Evolutionary conservation across 306 rosid genomes (phyloP).

Genomic region (Citrullus colocynthis): DNA sequence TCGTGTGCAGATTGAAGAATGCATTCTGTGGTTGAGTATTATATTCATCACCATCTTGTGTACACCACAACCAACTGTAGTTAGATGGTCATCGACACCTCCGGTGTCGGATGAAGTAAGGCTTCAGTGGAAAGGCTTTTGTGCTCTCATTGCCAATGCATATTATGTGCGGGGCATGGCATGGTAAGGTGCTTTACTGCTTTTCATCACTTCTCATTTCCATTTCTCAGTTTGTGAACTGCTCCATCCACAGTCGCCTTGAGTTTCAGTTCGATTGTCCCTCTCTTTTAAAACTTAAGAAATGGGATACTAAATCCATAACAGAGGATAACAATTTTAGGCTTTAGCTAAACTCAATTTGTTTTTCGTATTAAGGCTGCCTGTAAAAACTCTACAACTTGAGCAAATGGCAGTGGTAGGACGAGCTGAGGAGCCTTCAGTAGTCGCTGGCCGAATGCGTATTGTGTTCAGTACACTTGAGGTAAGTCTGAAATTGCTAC

Average conservation of each 20-base stretch:
- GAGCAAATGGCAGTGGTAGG: constrained; percentile 93
- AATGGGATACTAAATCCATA: neutral
- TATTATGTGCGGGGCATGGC: constrained; percentile 94
- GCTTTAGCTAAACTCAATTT: neutral
- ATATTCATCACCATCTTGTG: constrained; percentile 88
- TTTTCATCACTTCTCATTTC: neutral
- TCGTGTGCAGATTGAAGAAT: constrained; percentile 64
- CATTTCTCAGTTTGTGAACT: neutral
- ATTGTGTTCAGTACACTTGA: constrained; percentile 87
- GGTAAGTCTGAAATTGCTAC: constrained; percentile 30
- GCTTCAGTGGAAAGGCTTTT: constrained; percentile 96
- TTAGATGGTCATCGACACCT: constrained; percentile 89
- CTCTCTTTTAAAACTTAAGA: neutral
- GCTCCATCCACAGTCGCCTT: neutral
- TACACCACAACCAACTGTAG: constrained; percentile 90
- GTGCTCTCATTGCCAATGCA: constrained; percentile 93
- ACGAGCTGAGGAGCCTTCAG: constrained; percentile 73
- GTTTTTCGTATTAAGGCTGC: constrained; percentile 55
- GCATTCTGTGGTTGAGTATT: constrained; percentile 91
- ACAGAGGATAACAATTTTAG: neutral
- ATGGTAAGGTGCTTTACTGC: constrained; percentile 41
- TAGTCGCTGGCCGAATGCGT: constrained; percentile 90
- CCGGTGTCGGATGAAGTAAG: constrained; percentile 78
- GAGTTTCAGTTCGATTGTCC: neutral
- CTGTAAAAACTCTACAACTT: constrained; percentile 90